These are phyloP conservation scores for Hyphodiscus sp. DNA, from an alignment of 2,329 filamentous ascomycete species.

Conservation along the genomic window DNA sequence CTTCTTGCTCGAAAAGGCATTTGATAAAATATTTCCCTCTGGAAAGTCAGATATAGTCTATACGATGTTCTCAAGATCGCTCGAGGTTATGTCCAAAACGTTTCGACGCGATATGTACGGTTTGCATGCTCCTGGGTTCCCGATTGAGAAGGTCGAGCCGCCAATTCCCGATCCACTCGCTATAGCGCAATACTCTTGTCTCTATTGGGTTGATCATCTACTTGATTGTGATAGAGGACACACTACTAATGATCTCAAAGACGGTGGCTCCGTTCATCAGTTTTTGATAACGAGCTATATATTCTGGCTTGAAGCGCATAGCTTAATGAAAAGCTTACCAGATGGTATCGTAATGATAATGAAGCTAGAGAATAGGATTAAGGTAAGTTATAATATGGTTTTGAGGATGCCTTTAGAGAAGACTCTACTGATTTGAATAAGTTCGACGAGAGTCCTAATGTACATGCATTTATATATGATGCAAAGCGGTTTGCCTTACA, in stretches of 20 bases:
- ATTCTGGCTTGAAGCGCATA: conserved; percentile 17
- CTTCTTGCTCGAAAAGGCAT: conserved; percentile 22
- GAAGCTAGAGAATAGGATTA: conserved; percentile 15
- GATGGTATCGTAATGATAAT: conserved; percentile 14
- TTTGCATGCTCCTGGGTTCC: conserved; percentile 20
- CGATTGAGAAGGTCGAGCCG: conserved; percentile 20
- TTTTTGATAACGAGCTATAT: conserved; percentile 10
- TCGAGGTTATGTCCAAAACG: conserved; percentile 26
- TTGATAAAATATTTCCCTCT: conserved; percentile 27
- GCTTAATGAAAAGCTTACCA: conserved; percentile 17
- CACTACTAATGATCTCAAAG: conserved; percentile 6
- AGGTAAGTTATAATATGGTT: conserved; percentile 8
- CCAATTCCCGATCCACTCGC: conserved; percentile 25
- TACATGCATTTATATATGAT: conserved; percentile 9
- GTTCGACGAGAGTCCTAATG: background rate
- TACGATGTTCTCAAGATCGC: conserved; percentile 30
- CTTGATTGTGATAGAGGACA: conserved; percentile 14
- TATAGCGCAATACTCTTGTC: conserved; percentile 22
- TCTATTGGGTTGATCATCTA: conserved; percentile 33
- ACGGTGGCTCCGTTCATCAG: conserved; percentile 1
- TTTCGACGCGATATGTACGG: conserved; percentile 34
- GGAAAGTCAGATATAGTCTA: conserved; percentile 26
- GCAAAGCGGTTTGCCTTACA: conserved; percentile 9
- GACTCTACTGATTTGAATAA: background rate
- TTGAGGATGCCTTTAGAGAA: background rate